Percentiles rank a stretch among this genome's conserved stretches.
These are phyloP conservation scores for Diaporthe eres DNA, from an alignment of 2,329 filamentous ascomycete genomes.

Conservation along the genomic window DNA sequence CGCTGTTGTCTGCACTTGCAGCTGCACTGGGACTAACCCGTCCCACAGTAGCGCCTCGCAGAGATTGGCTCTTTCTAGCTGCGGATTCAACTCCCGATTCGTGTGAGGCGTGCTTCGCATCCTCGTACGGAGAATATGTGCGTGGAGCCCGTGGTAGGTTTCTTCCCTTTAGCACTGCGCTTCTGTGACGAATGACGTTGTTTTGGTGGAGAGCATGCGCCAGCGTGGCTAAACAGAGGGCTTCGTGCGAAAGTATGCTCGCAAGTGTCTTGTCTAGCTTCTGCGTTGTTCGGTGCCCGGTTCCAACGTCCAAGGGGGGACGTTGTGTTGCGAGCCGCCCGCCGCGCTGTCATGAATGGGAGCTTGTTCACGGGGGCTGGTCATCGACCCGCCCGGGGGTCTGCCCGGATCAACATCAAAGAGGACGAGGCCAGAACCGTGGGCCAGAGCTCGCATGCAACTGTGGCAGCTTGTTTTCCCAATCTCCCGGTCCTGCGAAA, in stretches of 20 bases:
- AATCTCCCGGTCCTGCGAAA: background rate
- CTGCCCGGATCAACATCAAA: background rate
- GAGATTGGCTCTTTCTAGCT: constrained; percentile 20
- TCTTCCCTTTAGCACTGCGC: constrained; percentile 2
- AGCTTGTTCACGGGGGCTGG: background rate
- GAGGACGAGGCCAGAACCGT: constrained; percentile 1
- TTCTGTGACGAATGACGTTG: constrained; percentile 24
- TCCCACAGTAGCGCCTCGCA: background rate
- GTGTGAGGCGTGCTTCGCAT: constrained; percentile 3
- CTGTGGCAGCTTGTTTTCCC: constrained; percentile 2
- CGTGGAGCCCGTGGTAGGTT: background rate
- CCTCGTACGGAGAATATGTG: constrained; percentile 28
- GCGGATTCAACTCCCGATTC: constrained; percentile 21
- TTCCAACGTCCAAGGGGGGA: constrained; percentile 4
- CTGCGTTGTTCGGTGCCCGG: constrained; percentile 17
- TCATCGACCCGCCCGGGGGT: background rate
- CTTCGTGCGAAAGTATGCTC: constrained; percentile 20
- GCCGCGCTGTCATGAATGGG: constrained; percentile 1
- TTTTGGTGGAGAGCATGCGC: constrained; percentile 20
- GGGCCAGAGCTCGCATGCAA: constrained; percentile 16
- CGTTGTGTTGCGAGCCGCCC: constrained; percentile 12
- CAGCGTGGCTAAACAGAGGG: constrained; percentile 20
- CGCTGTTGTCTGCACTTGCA: background rate
- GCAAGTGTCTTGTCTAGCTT: constrained; percentile 31
- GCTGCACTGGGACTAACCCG: background rate